These are phyloP conservation scores for Nemophila menziesii DNA, from an alignment of 257 asterid species.

Conservation along the genomic window DNA sequence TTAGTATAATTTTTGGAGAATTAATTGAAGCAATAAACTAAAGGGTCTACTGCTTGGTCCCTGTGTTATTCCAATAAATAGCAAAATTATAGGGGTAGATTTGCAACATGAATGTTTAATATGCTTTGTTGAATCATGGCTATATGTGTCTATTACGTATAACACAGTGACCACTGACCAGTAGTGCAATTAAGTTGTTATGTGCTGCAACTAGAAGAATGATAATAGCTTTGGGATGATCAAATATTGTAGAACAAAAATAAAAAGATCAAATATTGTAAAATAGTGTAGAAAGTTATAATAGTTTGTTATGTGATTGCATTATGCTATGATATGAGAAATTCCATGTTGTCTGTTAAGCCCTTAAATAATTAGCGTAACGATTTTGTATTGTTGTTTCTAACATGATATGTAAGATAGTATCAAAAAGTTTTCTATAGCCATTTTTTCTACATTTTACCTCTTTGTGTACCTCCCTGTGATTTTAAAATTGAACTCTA, in stretches of 20 bases:
- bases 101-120: too few relatives aligned
- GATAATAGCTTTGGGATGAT: neutral
- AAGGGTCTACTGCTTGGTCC: too few relatives aligned
- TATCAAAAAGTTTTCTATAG: neutral
- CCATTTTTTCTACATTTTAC: neutral
- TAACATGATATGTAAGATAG: neutral
- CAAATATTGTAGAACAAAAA: neutral
- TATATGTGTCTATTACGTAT: too few relatives aligned
- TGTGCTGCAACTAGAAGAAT: neutral
- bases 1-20: neutral
- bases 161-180: too few relatives aligned
- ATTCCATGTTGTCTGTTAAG: neutral
- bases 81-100: too few relatives aligned
- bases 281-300: neutral
- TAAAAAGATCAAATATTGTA: neutral
- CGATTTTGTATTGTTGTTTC: neutral
- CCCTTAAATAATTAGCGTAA: neutral
- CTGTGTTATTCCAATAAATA: too few relatives aligned
- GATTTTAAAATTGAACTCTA: too few relatives aligned
- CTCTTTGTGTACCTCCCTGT: too few relatives aligned
- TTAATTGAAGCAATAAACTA: neutral
- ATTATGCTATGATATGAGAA: neutral
- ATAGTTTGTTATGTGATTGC: neutral
- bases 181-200: too few relatives aligned
- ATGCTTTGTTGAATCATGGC: too few relatives aligned